A percentile compares a stretch with the other conserved stretches of the same genome.
Evolutionary conservation across 306 rosid species (phyloP).

Genomic region (Parietaria judaica): DNA sequence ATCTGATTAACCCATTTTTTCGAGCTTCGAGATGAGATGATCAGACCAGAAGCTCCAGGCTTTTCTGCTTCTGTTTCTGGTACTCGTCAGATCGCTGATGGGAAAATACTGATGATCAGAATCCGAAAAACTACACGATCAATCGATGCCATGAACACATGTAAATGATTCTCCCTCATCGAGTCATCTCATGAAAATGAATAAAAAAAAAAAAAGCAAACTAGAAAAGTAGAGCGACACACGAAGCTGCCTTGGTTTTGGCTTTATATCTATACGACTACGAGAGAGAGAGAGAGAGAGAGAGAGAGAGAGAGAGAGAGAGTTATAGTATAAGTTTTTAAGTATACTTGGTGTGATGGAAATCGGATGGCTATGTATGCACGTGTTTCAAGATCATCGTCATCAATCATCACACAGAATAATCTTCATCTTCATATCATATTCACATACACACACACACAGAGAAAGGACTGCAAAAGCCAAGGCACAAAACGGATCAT

Average conservation of each 20-base stretch:
- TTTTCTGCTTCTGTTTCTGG: too few species aligned
- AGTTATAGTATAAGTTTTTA: constrained; percentile 20
- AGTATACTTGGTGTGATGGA: constrained; percentile 60
- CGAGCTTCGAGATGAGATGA: too few species aligned
- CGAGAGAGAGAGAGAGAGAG: constrained; percentile 10
- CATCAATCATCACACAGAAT: constrained; percentile 7
- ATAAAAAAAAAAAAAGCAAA: too few species aligned
- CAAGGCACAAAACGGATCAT: constrained; percentile 10
- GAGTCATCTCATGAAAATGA: too few species aligned
- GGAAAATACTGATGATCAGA: too few species aligned
- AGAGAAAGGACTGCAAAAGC: constrained; percentile 29
- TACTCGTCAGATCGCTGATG: too few species aligned
- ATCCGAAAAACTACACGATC: too few species aligned
- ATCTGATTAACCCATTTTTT: constrained; percentile 37
- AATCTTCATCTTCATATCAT: not conserved
- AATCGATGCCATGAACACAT: too few species aligned
- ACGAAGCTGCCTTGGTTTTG: constrained; percentile 21
- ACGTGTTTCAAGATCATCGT: constrained; percentile 69
- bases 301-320: constrained; percentile 13
- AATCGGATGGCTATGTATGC: constrained; percentile 37
- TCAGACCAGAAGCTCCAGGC: too few species aligned
- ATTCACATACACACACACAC: too few species aligned
- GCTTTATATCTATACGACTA: constrained; percentile 23
- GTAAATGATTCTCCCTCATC: too few species aligned
- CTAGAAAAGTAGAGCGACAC: constrained; percentile 7